Conservation (phyloP, 257 asterid species). For the Petunia secreta region DNA sequence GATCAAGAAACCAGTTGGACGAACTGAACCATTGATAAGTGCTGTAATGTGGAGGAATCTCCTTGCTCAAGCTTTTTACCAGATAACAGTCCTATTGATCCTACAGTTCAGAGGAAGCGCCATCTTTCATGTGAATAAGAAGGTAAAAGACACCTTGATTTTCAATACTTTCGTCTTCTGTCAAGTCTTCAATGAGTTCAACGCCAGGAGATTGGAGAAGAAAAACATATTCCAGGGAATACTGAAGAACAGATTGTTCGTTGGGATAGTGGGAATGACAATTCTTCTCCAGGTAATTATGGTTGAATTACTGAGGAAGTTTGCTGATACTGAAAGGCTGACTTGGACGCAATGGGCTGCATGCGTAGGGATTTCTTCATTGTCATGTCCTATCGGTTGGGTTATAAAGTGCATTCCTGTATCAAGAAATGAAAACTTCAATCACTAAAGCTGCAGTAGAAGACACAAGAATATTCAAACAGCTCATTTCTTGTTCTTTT, state of each 20-base stretch:
- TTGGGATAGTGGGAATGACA: slow-evolving; percentile 61
- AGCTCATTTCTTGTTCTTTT: not conserved
- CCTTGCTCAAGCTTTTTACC: slow-evolving; percentile 44
- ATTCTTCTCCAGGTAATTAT: slow-evolving; percentile 56
- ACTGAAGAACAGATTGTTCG: slow-evolving; percentile 49
- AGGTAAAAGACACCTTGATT: slow-evolving; percentile 51
- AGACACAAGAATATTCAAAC: not conserved
- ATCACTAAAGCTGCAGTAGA: not conserved
- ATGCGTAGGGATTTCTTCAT: slow-evolving; percentile 54
- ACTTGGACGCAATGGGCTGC: slow-evolving; percentile 63
- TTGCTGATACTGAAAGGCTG: slow-evolving; percentile 65
- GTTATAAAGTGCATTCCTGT: slow-evolving; percentile 51
- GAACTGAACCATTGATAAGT: slow-evolving; percentile 43
- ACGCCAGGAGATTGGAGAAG: slow-evolving; percentile 60
- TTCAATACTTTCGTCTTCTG: slow-evolving; percentile 63
- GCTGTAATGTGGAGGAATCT: slow-evolving; percentile 53
- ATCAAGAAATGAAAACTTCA: slow-evolving; percentile 31
- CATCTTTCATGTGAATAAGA: slow-evolving; percentile 30
- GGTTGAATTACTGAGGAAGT: slow-evolving; percentile 68
- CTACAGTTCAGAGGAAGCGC: slow-evolving; percentile 42
- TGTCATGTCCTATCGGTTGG: slow-evolving; percentile 62
- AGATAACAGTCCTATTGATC: slow-evolving; percentile 33
- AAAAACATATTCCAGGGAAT: slow-evolving; percentile 64
- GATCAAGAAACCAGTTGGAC: slow-evolving; percentile 44
- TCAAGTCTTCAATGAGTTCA: slow-evolving; percentile 66